A percentile compares a stretch with the other conserved stretches of the same genome.
Conservation (phyloP, 2,329 filamentous ascomycete species). For the Cercospora citrullina region DNA sequence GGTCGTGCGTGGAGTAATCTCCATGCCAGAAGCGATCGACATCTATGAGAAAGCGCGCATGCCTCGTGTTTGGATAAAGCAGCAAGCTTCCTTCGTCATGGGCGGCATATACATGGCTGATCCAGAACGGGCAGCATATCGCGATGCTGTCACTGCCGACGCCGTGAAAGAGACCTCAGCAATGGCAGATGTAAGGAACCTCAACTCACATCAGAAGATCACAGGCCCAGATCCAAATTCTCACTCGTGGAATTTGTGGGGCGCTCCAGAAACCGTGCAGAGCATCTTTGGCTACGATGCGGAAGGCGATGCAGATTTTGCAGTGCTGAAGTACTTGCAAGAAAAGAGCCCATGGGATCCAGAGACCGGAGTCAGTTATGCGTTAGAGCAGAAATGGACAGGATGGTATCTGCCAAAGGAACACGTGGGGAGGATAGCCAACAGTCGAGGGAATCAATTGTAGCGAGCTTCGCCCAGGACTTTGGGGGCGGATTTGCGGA, state of each 20-base stretch:
- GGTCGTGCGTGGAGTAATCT: slow-evolving; percentile 40
- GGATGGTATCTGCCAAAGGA: slow-evolving; percentile 37
- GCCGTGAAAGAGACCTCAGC: slow-evolving; percentile 19
- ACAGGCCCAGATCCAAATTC: slow-evolving; percentile 30
- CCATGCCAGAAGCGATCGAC: slow-evolving; percentile 38
- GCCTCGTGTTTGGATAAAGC: slow-evolving; percentile 46
- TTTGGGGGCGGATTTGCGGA: neutral
- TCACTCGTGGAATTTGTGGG: slow-evolving; percentile 41
- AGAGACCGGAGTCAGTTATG: slow-evolving; percentile 35
- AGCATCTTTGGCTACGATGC: slow-evolving; percentile 43
- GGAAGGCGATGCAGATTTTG: slow-evolving; percentile 38
- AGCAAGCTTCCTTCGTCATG: slow-evolving; percentile 44
- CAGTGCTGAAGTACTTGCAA: slow-evolving; percentile 32
- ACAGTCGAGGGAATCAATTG: slow-evolving; percentile 20
- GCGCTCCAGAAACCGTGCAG: slow-evolving; percentile 36
- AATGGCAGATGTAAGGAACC: slow-evolving; percentile 38
- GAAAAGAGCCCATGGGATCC: slow-evolving; percentile 30
- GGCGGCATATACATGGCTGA: slow-evolving; percentile 38
- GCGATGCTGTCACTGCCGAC: slow-evolving; percentile 11
- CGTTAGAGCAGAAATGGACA: slow-evolving; percentile 36
- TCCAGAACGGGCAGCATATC: slow-evolving; percentile 30
- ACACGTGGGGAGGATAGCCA: slow-evolving; percentile 24
- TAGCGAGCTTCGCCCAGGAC: slow-evolving; percentile 1
- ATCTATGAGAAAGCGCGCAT: slow-evolving; percentile 46
- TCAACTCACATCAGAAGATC: slow-evolving; percentile 33